Percentiles rank a stretch among this genome's conserved stretches.
phyloP scores from a whole-genome alignment of 75 land plant genomes.

The Ceratopteris richardii region DNA sequence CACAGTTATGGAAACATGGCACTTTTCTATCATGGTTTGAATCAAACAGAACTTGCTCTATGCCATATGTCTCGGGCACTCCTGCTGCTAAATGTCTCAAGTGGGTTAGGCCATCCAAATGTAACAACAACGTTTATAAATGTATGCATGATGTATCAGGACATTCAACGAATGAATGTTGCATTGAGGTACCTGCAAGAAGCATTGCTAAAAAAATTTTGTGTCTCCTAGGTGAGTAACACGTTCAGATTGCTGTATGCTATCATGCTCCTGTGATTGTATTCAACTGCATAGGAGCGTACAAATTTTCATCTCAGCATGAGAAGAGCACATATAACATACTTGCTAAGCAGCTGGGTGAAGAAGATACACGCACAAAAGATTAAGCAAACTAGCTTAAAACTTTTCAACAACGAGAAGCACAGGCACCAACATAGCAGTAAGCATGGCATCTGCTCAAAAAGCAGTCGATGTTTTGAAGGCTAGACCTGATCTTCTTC shows the following conservation, averaged over 20 bases:
- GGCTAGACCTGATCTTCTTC: no score
- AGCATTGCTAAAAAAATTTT: constrained; percentile 90
- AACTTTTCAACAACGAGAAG: constrained; percentile 78
- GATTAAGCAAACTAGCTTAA: constrained; percentile 97
- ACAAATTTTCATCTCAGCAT: constrained; percentile 77
- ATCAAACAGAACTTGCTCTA: constrained; percentile 91
- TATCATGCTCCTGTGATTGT: no score
- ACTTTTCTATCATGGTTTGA: constrained; percentile 93
- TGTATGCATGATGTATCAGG: constrained; percentile 96
- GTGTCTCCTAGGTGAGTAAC: constrained; percentile 80
- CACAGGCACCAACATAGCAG: constrained; percentile 45
- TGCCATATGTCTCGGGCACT: constrained; percentile 98
- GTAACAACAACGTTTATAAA: constrained; percentile 95
- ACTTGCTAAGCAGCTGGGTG: constrained; percentile 91
- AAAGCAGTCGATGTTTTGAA: constrained; percentile 33
- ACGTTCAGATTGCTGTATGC: no score
- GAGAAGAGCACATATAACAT: constrained; percentile 91
- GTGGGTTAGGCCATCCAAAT: constrained; percentile 96
- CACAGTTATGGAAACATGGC: constrained; percentile 99
- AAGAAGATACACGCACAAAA: no score
- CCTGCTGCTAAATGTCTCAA: no score
- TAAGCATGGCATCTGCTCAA: constrained; percentile 18
- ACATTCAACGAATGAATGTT: no score
- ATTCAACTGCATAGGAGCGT: no score
- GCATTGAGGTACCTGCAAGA: no score